Conservation (phyloP, 257 asterid species). For the Solanum pennellii region DNA sequence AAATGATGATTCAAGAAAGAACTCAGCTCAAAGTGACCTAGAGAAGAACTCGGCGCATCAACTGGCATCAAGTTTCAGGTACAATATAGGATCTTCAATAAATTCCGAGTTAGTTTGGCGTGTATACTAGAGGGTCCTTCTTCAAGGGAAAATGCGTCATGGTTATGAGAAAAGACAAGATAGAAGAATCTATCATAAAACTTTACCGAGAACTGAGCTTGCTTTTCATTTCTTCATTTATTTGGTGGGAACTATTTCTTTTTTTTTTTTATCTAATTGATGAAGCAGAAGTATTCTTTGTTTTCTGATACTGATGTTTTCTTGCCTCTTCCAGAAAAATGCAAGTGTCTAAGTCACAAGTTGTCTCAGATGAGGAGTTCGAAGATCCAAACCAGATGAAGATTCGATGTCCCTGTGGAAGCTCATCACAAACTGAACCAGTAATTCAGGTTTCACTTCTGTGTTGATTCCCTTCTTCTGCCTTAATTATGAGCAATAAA, state of each 20-base stretch:
- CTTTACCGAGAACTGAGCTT: not conserved
- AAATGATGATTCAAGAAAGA: not conserved
- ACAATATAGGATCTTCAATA: not conserved
- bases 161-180: not conserved
- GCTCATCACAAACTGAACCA: slow-evolving; percentile 54
- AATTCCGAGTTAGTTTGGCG: not conserved
- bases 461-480: not conserved
- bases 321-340: slow-evolving; percentile 46
- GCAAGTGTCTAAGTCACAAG: slow-evolving; percentile 58
- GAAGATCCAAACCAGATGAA: slow-evolving; percentile 50
- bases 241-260: not conserved
- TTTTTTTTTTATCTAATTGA: not conserved
- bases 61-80: not conserved
- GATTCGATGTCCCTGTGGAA: slow-evolving; percentile 85
- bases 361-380: slow-evolving; percentile 60
- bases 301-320: not conserved
- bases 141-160: not conserved
- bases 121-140: not conserved
- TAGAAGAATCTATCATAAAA: not conserved
- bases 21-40: not conserved
- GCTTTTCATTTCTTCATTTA: not conserved
- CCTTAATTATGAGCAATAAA: not conserved
- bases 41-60: not conserved
- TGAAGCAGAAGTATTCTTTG: not conserved
- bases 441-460: slow-evolving; percentile 51